Conservation (phyloP, 2,329 filamentous ascomycete genomes). For the Balansia obtecta region DNA sequence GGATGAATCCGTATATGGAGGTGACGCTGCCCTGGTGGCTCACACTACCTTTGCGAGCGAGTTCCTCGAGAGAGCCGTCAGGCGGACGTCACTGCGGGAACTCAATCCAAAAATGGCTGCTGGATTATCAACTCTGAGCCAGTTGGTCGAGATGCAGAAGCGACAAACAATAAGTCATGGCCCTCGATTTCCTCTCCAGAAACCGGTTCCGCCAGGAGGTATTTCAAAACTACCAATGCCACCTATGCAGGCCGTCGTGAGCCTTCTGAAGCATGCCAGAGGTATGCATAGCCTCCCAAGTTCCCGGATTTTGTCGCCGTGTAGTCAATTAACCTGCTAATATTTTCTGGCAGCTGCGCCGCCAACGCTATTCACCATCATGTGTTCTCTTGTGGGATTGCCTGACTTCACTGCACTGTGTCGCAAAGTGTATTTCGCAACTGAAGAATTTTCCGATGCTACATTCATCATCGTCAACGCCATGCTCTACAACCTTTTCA, state of each 20-base stretch:
- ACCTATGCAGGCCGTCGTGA: conserved; percentile 36
- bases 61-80: conserved; percentile 40
- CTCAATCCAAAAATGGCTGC: conserved; percentile 38
- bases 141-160: conserved; percentile 40
- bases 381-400: conserved; percentile 36
- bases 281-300: conserved; percentile 15
- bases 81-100: conserved; percentile 31
- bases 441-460: conserved; percentile 36
- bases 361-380: conserved; percentile 36
- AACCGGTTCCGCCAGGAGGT: conserved; percentile 30
- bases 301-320: neutral
- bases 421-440: conserved; percentile 36
- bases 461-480: conserved; percentile 38
- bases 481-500: conserved; percentile 36
- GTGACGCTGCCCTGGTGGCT: conserved; percentile 34
- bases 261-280: conserved; percentile 35
- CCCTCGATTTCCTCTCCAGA: conserved; percentile 32
- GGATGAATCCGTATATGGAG: conserved; percentile 30
- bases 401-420: conserved; percentile 38
- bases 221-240: conserved; percentile 42
- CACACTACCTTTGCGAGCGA: conserved; percentile 42
- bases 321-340: neutral
- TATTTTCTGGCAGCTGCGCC: conserved; percentile 25
- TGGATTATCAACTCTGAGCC: conserved; percentile 37
- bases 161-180: conserved; percentile 27